Conservation (phyloP, 2,329 filamentous ascomycete species). For the Akanthomyces uredinophilus region DNA sequence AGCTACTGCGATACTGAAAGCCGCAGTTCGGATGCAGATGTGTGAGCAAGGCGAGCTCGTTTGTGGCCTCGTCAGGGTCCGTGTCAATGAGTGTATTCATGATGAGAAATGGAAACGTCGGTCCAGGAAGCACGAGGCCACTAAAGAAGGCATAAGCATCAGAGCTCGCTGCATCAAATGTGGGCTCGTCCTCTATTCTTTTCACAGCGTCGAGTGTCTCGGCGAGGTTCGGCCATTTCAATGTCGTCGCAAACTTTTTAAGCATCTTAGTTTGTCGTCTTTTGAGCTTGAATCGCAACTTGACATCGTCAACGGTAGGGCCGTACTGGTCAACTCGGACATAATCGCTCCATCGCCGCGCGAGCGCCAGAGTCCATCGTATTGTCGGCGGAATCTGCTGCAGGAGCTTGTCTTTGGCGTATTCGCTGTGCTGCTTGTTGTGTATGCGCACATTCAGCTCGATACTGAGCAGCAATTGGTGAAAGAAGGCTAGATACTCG, state of each 20-base stretch:
- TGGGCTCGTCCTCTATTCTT: slow-evolving; percentile 53
- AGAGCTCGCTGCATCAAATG: slow-evolving; percentile 57
- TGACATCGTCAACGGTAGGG: slow-evolving; percentile 49
- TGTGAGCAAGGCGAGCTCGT: slow-evolving; percentile 61
- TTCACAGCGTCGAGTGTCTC: slow-evolving; percentile 59
- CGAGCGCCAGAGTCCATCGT: slow-evolving; percentile 68
- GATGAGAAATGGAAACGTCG: slow-evolving; percentile 65
- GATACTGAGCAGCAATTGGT: slow-evolving; percentile 68
- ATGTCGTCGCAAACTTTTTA: slow-evolving; percentile 61
- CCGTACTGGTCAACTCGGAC: slow-evolving; percentile 61
- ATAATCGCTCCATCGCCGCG: slow-evolving; percentile 66
- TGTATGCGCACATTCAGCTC: slow-evolving; percentile 69
- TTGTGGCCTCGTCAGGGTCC: slow-evolving; percentile 62
- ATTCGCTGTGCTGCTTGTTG: slow-evolving; percentile 54
- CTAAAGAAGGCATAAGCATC: slow-evolving; percentile 75
- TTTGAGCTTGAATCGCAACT: slow-evolving; percentile 60
- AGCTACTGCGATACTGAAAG: slow-evolving; percentile 69
- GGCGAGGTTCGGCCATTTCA: slow-evolving; percentile 72
- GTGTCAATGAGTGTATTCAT: slow-evolving; percentile 76
- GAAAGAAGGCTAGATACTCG: slow-evolving; percentile 64
- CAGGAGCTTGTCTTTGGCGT: slow-evolving; percentile 60
- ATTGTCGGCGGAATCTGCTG: slow-evolving; percentile 63
- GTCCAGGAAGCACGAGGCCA: slow-evolving; percentile 65
- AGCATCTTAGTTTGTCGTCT: slow-evolving; percentile 64
- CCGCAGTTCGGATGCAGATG: slow-evolving; percentile 65